Conservation (phyloP, 768 basidiomycete species). For the Termitomyces sp. region DNA sequence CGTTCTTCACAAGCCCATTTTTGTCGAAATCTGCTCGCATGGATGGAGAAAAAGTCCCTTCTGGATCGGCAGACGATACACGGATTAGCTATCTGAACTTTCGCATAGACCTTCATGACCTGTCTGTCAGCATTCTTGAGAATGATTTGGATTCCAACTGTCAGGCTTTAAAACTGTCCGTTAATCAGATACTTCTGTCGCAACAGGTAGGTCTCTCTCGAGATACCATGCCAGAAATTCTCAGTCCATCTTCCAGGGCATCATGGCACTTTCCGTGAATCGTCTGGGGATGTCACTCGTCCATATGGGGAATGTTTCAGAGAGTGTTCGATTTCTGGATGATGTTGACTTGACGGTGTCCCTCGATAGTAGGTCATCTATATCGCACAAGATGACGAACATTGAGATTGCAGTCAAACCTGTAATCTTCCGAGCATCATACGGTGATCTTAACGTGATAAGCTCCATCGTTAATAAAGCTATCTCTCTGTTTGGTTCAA, state of each 20-base stretch:
- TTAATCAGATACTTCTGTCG: constrained; percentile 81
- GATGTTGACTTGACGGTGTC: constrained; percentile 86
- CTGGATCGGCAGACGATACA: background rate
- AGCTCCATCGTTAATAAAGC: constrained; percentile 83
- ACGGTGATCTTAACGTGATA: constrained; percentile 89
- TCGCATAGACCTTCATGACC: constrained; percentile 84
- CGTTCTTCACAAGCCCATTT: constrained; percentile 71
- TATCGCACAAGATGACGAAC: constrained; percentile 65
- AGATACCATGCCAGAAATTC: background rate
- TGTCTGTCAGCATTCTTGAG: constrained; percentile 84
- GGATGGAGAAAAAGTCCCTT: constrained; percentile 1
- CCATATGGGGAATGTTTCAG: constrained; percentile 76
- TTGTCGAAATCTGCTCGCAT: constrained; percentile 7
- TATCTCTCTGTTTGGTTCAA: constrained; percentile 61
- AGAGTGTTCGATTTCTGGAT: constrained; percentile 89
- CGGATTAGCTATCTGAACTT: constrained; percentile 38
- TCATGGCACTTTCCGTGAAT: constrained; percentile 73
- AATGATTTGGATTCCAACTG: constrained; percentile 73
- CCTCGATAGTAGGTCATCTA: constrained; percentile 76
- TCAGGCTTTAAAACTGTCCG: constrained; percentile 81
- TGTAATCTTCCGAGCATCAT: constrained; percentile 91
- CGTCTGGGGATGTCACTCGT: constrained; percentile 91
- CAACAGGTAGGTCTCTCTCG: constrained; percentile 61
- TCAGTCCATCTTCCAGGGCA: constrained; percentile 41
- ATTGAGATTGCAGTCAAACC: constrained; percentile 81